phyloP scores from a whole-genome alignment of 2,329 filamentous ascomycete genomes.

The Nannizzia gypsea region DNA sequence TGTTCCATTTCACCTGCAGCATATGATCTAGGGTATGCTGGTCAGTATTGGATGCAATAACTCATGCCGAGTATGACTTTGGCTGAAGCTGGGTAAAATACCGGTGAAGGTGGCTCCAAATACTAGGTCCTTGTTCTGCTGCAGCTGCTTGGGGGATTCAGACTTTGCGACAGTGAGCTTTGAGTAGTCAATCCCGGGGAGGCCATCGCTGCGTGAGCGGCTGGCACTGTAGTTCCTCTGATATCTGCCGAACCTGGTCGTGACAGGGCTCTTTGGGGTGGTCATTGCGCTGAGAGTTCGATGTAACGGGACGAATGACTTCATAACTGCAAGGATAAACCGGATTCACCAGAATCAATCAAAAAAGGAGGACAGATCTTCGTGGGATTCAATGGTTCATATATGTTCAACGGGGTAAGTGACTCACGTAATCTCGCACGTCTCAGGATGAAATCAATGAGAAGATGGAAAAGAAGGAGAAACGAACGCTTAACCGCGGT shows the following conservation, averaged over 20 bases:
- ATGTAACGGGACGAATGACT: conserved; percentile 4
- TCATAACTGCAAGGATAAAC: conserved; percentile 7
- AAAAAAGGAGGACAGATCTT: background rate
- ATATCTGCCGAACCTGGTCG: conserved; percentile 16
- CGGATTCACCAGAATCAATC: background rate
- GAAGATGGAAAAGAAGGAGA: background rate
- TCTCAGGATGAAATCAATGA: background rate
- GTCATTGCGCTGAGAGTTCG: conserved; percentile 8
- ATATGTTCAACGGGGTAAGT: background rate
- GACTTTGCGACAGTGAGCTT: conserved; percentile 66
- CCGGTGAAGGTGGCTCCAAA: conserved; percentile 89
- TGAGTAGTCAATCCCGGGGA: conserved; percentile 61
- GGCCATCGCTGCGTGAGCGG: conserved; percentile 23
- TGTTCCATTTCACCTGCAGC: conserved; percentile 88
- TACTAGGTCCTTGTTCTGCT: conserved; percentile 67
- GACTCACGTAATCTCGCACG: background rate
- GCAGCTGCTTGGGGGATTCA: conserved; percentile 58
- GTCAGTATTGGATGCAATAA: background rate
- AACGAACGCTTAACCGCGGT: background rate
- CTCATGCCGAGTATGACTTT: background rate
- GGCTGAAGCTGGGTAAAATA: conserved; percentile 27
- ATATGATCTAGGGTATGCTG: conserved; percentile 65
- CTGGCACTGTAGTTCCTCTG: conserved; percentile 37
- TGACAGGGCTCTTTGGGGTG: conserved; percentile 1
- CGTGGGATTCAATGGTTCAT: background rate